Conservation (phyloP, 2,329 filamentous ascomycete genomes). For the Sclerotinia borealis region DNA sequence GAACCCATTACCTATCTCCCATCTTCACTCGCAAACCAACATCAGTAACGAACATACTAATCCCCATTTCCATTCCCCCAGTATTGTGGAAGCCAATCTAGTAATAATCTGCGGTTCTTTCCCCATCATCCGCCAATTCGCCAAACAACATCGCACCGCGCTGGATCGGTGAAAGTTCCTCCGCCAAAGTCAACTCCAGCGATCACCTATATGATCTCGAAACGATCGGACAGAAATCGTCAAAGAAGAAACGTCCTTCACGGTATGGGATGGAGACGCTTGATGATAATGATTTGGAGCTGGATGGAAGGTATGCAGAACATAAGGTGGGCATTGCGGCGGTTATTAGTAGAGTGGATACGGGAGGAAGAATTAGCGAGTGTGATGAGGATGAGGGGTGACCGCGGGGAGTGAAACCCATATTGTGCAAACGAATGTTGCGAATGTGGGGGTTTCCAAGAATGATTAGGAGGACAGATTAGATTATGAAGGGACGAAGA, state of each 20-base stretch:
- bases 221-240: slow-evolving; percentile 3
- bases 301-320: neutral
- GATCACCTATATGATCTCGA: neutral
- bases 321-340: neutral
- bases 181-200: neutral
- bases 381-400: neutral
- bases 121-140: slow-evolving; percentile 4
- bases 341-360: neutral
- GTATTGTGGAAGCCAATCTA: slow-evolving; percentile 9
- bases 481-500: neutral
- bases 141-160: neutral
- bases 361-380: neutral
- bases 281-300: neutral
- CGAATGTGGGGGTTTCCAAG: neutral
- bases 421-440: neutral
- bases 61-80: neutral
- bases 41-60: neutral
- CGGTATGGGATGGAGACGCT: neutral
- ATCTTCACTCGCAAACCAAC: neutral
- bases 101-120: slow-evolving; percentile 11
- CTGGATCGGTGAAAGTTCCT: neutral
- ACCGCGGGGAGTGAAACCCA: neutral
- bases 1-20: neutral
- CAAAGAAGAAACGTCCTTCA: neutral
- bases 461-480: neutral